Base-by-base conservation (phyloP, 768 basidiomycete species). In the Mycena metata region DNA sequence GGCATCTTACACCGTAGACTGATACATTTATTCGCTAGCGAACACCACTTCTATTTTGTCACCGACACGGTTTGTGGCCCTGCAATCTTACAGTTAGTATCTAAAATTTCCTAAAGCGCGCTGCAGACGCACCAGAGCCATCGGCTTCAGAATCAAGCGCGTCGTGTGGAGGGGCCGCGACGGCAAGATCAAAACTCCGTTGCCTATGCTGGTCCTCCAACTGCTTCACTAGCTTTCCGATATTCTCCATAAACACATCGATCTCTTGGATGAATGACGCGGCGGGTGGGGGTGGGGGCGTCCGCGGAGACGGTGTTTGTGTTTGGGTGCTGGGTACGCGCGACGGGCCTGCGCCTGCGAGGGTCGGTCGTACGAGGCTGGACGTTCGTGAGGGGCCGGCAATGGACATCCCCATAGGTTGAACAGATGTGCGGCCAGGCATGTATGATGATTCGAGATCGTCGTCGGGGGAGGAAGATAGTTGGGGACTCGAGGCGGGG, bases 201-300 rank as follows among this genome's bases (percentile, higher is more conserved):
- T 49, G 51, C n/a, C 59, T 59, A 41, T 71, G 70, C 54, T 71
- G 56, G 2, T 64, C 70, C 66, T 71, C 70, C 42, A 71, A 35
- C 30, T 56, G 58, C 7, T n/a, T 42, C 30, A 71, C 57, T 17
- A 67, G 54, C 24, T 51, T 51, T 16, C 66, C 66, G 35, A 71
- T 71, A 39, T 65, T 71, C 7, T 67, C 66, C 59, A 71, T 71
- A 51, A 63, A 71, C 26, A 41, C 52, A 23, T 71, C 70, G 51
- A 71, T 60, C 62, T 71, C 70, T 26, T 64, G 36, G 8, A 67
- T 35, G 19, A 68, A 64, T 12, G 69, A 52, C 23, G 42, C n/a
- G 10, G 56, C 35, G 52, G 35, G 9, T 15, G 69, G 45, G 5
- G 60, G 54, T 4, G 63, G 33, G n/a, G 59, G 51, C 0, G 63